Percentiles rank a stretch among this genome's conserved stretches.
Conservation (phyloP, 2,329 filamentous ascomycete species). For the Phyllachora maydis region DNA sequence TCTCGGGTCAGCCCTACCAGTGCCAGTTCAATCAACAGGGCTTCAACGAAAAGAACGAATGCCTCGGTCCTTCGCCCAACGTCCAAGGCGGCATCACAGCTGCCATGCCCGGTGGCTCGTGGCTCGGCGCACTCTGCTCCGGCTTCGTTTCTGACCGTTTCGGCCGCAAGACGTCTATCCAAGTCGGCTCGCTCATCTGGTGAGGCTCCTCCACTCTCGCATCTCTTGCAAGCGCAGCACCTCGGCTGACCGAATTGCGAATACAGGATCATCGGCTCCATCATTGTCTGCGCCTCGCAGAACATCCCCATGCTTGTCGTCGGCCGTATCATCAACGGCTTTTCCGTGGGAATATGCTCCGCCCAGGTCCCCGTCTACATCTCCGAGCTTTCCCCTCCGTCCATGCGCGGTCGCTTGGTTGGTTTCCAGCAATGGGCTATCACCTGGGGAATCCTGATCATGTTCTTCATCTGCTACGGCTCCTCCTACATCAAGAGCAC, state of each 20-base stretch:
- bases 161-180: slow-evolving; percentile 24
- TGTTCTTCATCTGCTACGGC: slow-evolving; percentile 26
- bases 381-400: slow-evolving; percentile 35
- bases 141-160: slow-evolving; percentile 35
- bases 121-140: slow-evolving; percentile 39
- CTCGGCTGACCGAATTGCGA: background rate
- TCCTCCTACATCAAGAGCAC: slow-evolving; percentile 18
- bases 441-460: slow-evolving; percentile 23
- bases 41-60: slow-evolving; percentile 14
- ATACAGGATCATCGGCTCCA: slow-evolving; percentile 23
- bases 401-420: slow-evolving; percentile 19
- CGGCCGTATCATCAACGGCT: slow-evolving; percentile 49
- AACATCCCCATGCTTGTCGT: slow-evolving; percentile 38
- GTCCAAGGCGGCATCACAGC: slow-evolving; percentile 46
- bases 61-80: slow-evolving; percentile 26
- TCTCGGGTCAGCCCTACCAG: slow-evolving; percentile 17
- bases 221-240: too few species aligned
- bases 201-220: slow-evolving; percentile 10
- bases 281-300: slow-evolving; percentile 20
- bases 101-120: slow-evolving; percentile 51
- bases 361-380: slow-evolving; percentile 55
- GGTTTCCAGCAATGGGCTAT: slow-evolving; percentile 23
- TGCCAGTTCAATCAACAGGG: slow-evolving; percentile 20
- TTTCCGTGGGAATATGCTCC: slow-evolving; percentile 52
- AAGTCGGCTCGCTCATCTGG: slow-evolving; percentile 27